Percentiles rank a stretch among this genome's conserved stretches.
These are phyloP conservation scores for Haplographium delicatum DNA, from an alignment of 495 filamentous ascomycete genomes.

Conservation along the genomic window DNA sequence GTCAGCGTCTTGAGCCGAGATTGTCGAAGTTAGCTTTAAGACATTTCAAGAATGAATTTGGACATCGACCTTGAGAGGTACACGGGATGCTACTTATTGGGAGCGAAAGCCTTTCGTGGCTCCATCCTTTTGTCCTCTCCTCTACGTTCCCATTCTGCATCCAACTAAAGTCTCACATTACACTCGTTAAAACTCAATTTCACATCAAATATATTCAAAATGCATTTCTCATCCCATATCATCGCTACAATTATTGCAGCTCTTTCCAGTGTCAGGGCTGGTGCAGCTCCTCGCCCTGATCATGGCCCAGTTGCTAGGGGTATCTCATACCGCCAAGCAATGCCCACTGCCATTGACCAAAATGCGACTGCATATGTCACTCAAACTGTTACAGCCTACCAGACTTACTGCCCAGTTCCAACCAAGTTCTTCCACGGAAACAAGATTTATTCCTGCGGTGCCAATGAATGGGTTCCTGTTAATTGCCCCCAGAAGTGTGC, in stretches of 20 bases:
- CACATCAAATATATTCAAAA: slow-evolving; percentile 5
- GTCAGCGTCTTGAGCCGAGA: too few relatives aligned
- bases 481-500: slow-evolving; percentile 9
- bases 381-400: slow-evolving; percentile 15
- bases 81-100: too few relatives aligned
- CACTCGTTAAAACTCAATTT: slow-evolving; percentile 1
- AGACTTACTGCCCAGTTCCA: slow-evolving; percentile 30
- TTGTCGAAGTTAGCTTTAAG: too few relatives aligned
- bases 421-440: slow-evolving; percentile 5
- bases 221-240: slow-evolving; percentile 6
- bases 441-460: slow-evolving; percentile 11
- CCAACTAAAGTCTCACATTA: too few relatives aligned
- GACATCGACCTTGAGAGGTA: too few relatives aligned
- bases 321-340: neutral
- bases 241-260: neutral
- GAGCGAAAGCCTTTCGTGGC: too few relatives aligned
- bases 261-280: neutral
- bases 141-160: too few relatives aligned
- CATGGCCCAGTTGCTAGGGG: neutral
- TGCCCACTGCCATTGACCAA: neutral
- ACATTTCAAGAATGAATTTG: too few relatives aligned
- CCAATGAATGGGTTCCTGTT: slow-evolving; percentile 11
- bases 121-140: too few relatives aligned
- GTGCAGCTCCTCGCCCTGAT: neutral
- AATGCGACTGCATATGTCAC: neutral